Percentiles rank a stretch among this genome's conserved stretches.
These are phyloP conservation scores for Geotrichum carabidarum DNA, from an alignment of 1,139 yeast genomes.

Conservation along the genomic window DNA sequence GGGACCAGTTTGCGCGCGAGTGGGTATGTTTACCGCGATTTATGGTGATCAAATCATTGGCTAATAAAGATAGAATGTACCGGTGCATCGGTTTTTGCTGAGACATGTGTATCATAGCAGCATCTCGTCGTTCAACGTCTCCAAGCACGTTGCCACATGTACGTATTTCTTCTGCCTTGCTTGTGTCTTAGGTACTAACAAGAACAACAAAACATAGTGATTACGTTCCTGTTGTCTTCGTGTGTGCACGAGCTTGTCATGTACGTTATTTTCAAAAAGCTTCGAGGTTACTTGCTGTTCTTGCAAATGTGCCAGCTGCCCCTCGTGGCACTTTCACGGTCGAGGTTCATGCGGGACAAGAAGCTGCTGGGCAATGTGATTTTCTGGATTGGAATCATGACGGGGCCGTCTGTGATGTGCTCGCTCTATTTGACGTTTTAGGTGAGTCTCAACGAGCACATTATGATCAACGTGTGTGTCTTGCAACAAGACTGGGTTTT, in stretches of 20 bases:
- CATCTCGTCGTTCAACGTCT: constrained; percentile 66
- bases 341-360: constrained; percentile 49
- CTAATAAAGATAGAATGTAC: constrained; percentile 48
- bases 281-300: constrained; percentile 72
- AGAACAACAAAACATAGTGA: constrained; percentile 31
- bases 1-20: constrained; percentile 89
- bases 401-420: constrained; percentile 88
- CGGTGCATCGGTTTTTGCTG: constrained; percentile 84
- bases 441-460: not conserved
- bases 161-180: not conserved
- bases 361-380: constrained; percentile 69
- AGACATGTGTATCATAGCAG: constrained; percentile 94
- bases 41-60: not conserved
- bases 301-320: constrained; percentile 76
- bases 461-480: constrained; percentile 65
- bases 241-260: constrained; percentile 86
- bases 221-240: constrained; percentile 79
- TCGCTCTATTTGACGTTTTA: constrained; percentile 75
- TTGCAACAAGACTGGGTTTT: no score
- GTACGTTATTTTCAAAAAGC: constrained; percentile 75
- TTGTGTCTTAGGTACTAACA: not conserved
- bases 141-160: constrained; percentile 59
- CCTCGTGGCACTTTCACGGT: constrained; percentile 37
- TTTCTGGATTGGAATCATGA: constrained; percentile 88
- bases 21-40: constrained; percentile 45